These are phyloP conservation scores for Odontarrhena argentea DNA, from an alignment of 345 rosid species.

Conservation along the genomic window DNA sequence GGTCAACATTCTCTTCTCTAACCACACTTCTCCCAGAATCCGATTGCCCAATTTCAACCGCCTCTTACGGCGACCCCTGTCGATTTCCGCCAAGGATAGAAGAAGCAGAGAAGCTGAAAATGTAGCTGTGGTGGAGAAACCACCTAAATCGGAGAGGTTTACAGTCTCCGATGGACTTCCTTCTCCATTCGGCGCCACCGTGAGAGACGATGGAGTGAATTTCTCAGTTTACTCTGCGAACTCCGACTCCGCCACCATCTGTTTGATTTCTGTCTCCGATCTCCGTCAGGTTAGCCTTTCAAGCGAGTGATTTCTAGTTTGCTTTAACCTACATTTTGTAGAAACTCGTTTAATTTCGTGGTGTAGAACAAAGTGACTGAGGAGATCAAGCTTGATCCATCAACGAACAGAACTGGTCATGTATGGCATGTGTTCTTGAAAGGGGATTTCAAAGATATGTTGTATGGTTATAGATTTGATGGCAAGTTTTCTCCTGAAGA, in stretches of 20 bases:
- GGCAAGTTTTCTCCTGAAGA: constrained; percentile 70
- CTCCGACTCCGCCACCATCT: constrained; percentile 74
- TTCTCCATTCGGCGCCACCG: constrained; percentile 78
- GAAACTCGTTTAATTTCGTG: not conserved
- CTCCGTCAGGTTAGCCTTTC: constrained; percentile 55
- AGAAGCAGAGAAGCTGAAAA: constrained; percentile 52
- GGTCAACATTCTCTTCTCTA: constrained; percentile 28
- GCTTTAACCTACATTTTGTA: not conserved
- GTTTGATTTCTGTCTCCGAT: constrained; percentile 65
- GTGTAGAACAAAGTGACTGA: constrained; percentile 73
- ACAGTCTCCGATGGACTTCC: constrained; percentile 60
- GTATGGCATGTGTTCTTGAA: constrained; percentile 80
- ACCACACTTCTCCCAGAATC: not conserved
- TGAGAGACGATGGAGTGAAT: constrained; percentile 75
- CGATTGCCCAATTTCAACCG: constrained; percentile 11
- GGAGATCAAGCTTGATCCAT: constrained; percentile 70
- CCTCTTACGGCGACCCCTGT: constrained; percentile 25
- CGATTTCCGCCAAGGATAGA: constrained; percentile 33
- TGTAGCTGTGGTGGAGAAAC: constrained; percentile 51
- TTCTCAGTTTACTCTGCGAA: constrained; percentile 74
- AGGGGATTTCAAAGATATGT: constrained; percentile 72
- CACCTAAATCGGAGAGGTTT: constrained; percentile 45
- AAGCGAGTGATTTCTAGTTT: not conserved
- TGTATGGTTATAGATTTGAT: constrained; percentile 80
- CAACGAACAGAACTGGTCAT: constrained; percentile 71